Evolutionary conservation across 1,284 basidiomycete genomes (phyloP), one percentile per base, ranked within the genome.

Genomic region (Mycena citricolor): DNA sequence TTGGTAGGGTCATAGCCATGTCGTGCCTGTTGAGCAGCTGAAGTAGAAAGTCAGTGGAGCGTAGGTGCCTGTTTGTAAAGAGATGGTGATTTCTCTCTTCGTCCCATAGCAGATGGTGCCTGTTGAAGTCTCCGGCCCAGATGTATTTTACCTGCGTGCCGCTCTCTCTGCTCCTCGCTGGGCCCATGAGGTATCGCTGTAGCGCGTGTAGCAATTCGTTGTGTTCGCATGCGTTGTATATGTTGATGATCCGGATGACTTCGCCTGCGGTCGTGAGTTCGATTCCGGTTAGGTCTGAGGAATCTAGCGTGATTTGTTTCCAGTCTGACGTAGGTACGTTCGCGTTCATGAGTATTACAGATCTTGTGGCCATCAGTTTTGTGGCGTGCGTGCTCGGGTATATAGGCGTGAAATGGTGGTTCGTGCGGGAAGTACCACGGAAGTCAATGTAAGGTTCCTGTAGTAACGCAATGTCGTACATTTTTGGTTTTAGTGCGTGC

Each of bases 21-120:
- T 51, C 52, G 23, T 55, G 52, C 0, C 40, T 40, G 0, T 48
- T 37, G 4, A 62, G 6, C 0, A 57, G 14, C 28, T 56, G 39
- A 8, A 67, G 29, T 0, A 69, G 54, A 5, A 16, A 28, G 3
- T 4, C 2, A 1, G 38, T 38, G 4, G 44, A 31, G 6, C 21
- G 12, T 4, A 26, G 17, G 3, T 32, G 38, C n/a, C 7, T 39
- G 14, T 10, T 16, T 8, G 59, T 63, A 42, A 65, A 67, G 0
- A 72, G 61, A 16, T 69, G 68, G 0, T 28, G 3, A 44, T 71
- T 69, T 0, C 32, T 2, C 0, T 54, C 44, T 1, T 59, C 50
- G n/a, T 75, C 71, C 72, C 73, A 74, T 1, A 63, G 10, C 0
- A 65, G 64, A 51, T 72, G 66, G 51, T 76, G 72, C 0, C 65